phyloP scores from a whole-genome alignment of 2,329 filamentous ascomycete genomes.

The Neospermospora avenae region DNA sequence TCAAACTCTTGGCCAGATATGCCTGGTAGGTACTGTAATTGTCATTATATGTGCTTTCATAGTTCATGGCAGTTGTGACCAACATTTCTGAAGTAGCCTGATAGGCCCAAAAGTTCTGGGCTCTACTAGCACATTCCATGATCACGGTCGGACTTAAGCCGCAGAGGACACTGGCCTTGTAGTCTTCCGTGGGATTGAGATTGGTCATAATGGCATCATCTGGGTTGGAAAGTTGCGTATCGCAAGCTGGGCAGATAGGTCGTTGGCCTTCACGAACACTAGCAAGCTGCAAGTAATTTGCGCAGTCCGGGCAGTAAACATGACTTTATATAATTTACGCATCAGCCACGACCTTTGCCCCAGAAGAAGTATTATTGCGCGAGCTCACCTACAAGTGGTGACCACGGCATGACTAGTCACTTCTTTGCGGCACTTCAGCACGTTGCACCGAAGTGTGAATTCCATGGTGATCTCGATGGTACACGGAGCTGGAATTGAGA shows the following conservation, averaged over 20 bases:
- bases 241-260: constrained; percentile 71
- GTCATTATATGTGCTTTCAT: constrained; percentile 24
- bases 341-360: constrained; percentile 13
- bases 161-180: constrained; percentile 82
- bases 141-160: constrained; percentile 77
- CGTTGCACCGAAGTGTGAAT: constrained; percentile 73
- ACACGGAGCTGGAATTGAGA: neutral
- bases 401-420: constrained; percentile 73
- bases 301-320: constrained; percentile 79
- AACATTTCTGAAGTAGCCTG: constrained; percentile 83
- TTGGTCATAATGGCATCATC: constrained; percentile 72
- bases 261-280: constrained; percentile 49
- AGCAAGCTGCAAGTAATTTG: constrained; percentile 58
- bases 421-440: constrained; percentile 68
- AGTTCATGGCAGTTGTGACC: constrained; percentile 24
- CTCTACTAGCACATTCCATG: constrained; percentile 81
- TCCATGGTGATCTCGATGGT: constrained; percentile 56
- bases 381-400: constrained; percentile 75
- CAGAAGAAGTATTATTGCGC: neutral
- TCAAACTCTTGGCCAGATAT: constrained; percentile 66
- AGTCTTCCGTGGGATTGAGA: constrained; percentile 80
- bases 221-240: constrained; percentile 61
- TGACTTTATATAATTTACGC: constrained; percentile 54
- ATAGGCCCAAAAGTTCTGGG: constrained; percentile 81
- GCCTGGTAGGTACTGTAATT: constrained; percentile 68